A percentile compares a stretch with the other conserved stretches of the same genome.
These are phyloP conservation scores for Ilyonectria robusta DNA, from an alignment of 2,329 filamentous ascomycete genomes.

Conservation along the genomic window DNA sequence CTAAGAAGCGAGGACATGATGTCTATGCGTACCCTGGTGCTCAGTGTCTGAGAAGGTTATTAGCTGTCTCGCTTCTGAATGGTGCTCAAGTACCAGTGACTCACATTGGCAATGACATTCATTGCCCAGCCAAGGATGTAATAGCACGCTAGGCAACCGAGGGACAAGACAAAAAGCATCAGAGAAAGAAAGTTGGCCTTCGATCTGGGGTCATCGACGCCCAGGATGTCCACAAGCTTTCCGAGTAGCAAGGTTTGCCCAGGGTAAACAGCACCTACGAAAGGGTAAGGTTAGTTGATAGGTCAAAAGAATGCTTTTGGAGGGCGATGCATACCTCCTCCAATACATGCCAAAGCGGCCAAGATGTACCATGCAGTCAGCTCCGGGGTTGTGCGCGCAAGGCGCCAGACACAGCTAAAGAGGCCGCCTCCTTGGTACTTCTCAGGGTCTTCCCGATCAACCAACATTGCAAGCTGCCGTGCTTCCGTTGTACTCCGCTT, in stretches of 20 bases:
- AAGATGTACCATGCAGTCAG: neutral
- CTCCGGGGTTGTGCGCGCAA: neutral
- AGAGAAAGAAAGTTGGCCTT: neutral
- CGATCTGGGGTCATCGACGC: neutral
- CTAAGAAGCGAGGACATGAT: conserved; percentile 46
- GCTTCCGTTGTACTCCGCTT: too few species aligned
- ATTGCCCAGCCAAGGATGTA: neutral
- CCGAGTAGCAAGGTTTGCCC: neutral
- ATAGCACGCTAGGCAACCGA: neutral
- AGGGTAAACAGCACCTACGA: neutral
- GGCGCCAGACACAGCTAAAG: too few species aligned
- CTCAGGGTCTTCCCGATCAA: too few species aligned
- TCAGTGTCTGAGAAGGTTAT: neutral
- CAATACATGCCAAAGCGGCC: neutral
- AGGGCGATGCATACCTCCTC: neutral
- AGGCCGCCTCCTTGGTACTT: too few species aligned
- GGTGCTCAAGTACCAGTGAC: neutral
- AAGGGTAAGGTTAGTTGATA: too few species aligned
- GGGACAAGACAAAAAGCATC: neutral
- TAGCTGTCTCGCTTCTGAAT: neutral
- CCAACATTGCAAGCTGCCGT: too few species aligned
- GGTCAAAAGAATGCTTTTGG: neutral
- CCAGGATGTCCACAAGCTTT: neutral
- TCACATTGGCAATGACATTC: neutral
- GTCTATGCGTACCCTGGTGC: neutral